These are phyloP conservation scores for Piromyces sp. DNA, from an alignment of 192 early-diverging fungal genomes.

Conservation along the genomic window DNA sequence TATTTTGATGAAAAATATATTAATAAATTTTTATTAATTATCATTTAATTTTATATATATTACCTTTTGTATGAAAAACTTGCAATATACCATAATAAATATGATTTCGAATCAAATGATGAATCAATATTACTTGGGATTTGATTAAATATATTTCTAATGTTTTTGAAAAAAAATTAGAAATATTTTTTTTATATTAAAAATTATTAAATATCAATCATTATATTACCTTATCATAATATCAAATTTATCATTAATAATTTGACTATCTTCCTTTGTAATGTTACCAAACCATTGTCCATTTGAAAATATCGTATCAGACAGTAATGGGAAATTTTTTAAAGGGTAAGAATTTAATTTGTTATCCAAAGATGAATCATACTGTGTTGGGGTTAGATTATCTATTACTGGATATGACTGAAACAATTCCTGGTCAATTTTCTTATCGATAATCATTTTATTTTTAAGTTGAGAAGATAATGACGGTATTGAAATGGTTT, in stretches of 20 bases:
- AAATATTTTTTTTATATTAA: too few species aligned
- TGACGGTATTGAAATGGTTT: not conserved
- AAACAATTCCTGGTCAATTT: not conserved
- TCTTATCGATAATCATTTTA: not conserved
- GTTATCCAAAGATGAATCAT: not conserved
- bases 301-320: not conserved
- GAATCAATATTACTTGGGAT: not conserved
- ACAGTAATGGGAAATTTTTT: not conserved
- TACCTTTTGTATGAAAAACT: not conserved
- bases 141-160: not conserved
- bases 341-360: not conserved
- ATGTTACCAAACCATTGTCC: not conserved
- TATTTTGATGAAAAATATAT: not conserved
- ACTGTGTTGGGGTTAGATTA: not conserved
- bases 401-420: not conserved
- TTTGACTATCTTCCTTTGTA: not conserved
- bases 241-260: not conserved
- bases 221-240: not conserved
- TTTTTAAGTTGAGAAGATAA: not conserved
- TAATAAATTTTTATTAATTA: too few species aligned
- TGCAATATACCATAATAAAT: not conserved
- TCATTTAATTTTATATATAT: not conserved
- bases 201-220: too few species aligned
- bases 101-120: not conserved
- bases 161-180: not conserved